Evolutionary conservation across 768 basidiomycete species (phyloP), one percentile per base, ranked within the genome.

Genomic region (Boletus pseudopeckii): DNA sequence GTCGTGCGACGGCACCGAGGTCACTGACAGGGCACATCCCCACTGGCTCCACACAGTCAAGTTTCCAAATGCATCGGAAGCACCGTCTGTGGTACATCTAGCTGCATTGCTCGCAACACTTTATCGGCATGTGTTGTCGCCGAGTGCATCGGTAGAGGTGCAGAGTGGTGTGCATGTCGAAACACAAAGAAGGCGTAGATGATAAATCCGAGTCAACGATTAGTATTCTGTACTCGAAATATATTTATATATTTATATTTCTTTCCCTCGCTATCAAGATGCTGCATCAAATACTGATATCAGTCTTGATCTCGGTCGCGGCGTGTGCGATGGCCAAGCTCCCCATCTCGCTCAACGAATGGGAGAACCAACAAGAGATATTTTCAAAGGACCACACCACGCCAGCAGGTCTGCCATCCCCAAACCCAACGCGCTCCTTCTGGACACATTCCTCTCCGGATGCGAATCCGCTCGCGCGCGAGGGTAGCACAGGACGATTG

Each of bases 371-470:
- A 22, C 56, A 54, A 33, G 34, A 48, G 2, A 13, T 44, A 9
- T 52, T 67, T 13, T 50, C 52, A 0, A 17, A 44, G 17, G 43
- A 47, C 6, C 44, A 45, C 41, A 13, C 5, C 45, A 48, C 36
- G 42, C 61, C 57, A 22, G 67, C 71, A 0, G 50, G 71, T 2
- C 65, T 81, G 1, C 91, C 90, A 0, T 81, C 82, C 0, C 54
- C 72, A 1, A 83, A 88, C 59, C 76, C 89, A 0, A 90, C 87
- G 0, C 78, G 72, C 24, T 88, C 91, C 0, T 88, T 88, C 67
- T 92, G 91, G 90, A 74, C 81, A 32, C 69, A 84, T 58, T 74
- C 75, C 28, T 62, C 69, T 1, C 77, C 81, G 0, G 76, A 74
- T 20, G 84, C 78, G 0, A 90, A 88, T 63, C 88, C 88, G 0